Base-by-base conservation (phyloP, 768 basidiomycete species). In the Candolleomyces eurysporus region DNA sequence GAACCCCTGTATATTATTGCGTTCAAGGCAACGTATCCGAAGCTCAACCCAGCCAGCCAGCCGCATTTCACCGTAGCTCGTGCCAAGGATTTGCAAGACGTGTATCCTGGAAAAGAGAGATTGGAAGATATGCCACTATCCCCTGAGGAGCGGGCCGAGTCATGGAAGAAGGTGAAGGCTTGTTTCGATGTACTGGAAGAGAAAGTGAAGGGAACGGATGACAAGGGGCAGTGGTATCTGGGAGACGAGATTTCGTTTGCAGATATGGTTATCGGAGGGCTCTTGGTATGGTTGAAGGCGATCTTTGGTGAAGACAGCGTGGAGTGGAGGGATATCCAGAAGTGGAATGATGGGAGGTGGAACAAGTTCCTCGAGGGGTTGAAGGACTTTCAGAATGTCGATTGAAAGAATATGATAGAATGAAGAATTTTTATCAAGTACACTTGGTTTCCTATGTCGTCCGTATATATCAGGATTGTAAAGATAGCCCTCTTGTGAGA, bases 331-430 rank as follows among this genome's bases (percentile, higher is more conserved):
- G 68, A 69, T 40, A 19, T 68, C 9, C 55, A n/a, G 22, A 36
- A 17, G 0, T 71, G 69, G 69, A 61, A 68, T 63, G 57, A 54
- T 7, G 67, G 67, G 32, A 58, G 60, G 13, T 70, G 69, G 69
- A 46, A 16, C 6, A 58, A 48, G 5, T 50, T 67, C 13, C 26
- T 65, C 26, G 5, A 39, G n/a, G 16, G 32, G 14, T n/a, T 53
- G 52, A 32, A 36, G 11, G 36, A 6, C 5, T 36, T 3, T 6
- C 36, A 36, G 36, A 36, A 11, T 8, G 36, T 36, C 11, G 36
- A 36, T 36, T 36, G 36, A 36, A 11, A 36, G 11, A 36, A 5
- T 4, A 26, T 26, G 26, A 4, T 36, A 36, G 36, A 36, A 6
- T 5, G 11, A 36, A 1, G 36, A 36, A 36, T 1, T 36, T 36